Percentiles rank a stretch among this genome's conserved stretches.
Evolutionary conservation across 805 yeast genomes (phyloP).

Genomic region (Tetrapisispora phaffii): DNA sequence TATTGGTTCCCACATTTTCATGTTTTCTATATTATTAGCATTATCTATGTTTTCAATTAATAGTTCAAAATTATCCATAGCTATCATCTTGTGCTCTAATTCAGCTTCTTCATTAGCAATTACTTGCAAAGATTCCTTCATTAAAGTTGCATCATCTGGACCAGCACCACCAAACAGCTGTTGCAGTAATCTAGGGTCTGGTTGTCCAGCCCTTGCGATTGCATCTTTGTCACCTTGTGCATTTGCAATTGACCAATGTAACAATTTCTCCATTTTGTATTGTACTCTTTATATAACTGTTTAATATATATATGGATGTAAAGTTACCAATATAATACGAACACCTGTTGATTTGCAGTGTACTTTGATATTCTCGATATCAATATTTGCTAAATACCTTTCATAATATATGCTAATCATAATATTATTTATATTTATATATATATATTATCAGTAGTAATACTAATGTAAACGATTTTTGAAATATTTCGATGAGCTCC

Average conservation of each 20-base stretch:
- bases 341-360: too few species aligned
- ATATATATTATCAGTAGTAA: too few species aligned
- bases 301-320: too few species aligned
- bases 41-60: slow-evolving; percentile 87
- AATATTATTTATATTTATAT: too few species aligned
- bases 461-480: background rate
- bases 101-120: slow-evolving; percentile 49
- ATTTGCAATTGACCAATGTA: slow-evolving; percentile 86
- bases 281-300: too few species aligned
- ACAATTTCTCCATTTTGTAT: slow-evolving; percentile 68
- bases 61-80: slow-evolving; percentile 89
- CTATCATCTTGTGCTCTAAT: slow-evolving; percentile 55
- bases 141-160: slow-evolving; percentile 80
- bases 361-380: too few species aligned
- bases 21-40: slow-evolving; percentile 80
- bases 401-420: too few species aligned
- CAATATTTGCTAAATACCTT: too few species aligned
- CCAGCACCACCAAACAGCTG: slow-evolving; percentile 65
- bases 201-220: slow-evolving; percentile 49
- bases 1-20: slow-evolving; percentile 71
- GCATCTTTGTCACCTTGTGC: slow-evolving; percentile 66
- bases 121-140: slow-evolving; percentile 66
- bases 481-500: slow-evolving; percentile 1
- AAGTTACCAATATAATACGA: too few species aligned
- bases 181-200: slow-evolving; percentile 70